A percentile compares a stretch with the other conserved stretches of the same genome.
These are phyloP conservation scores for Ascocoryne sarcoides DNA, from an alignment of 2,329 filamentous ascomycete genomes.

Conservation along the genomic window DNA sequence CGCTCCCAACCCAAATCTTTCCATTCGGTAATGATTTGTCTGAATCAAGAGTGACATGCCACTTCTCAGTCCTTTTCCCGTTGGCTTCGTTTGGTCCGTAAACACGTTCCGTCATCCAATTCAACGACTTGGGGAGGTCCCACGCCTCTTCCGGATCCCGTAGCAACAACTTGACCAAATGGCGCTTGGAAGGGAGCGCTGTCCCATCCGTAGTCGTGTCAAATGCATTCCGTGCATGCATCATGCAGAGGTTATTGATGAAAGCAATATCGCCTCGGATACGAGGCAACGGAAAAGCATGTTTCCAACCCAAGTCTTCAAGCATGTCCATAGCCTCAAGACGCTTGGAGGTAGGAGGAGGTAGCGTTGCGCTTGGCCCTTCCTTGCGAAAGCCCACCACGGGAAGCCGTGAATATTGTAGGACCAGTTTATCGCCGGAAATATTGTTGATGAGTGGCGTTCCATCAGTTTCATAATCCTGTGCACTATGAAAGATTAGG, in stretches of 20 bases:
- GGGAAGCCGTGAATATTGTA: background rate
- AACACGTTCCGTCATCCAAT: too few species aligned
- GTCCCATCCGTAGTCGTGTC: too few species aligned
- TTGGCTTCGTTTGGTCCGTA: too few species aligned
- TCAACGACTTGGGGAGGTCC: too few species aligned
- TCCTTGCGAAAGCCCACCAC: background rate
- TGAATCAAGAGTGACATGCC: too few species aligned
- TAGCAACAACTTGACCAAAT: too few species aligned
- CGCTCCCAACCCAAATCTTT: too few species aligned
- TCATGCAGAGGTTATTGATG: background rate
- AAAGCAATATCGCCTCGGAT: background rate
- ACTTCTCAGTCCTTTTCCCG: too few species aligned
- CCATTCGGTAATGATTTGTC: too few species aligned
- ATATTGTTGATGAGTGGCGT: background rate
- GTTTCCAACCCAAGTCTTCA: background rate
- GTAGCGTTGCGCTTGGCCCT: background rate
- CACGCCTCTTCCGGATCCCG: too few species aligned
- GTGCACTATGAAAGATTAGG: background rate
- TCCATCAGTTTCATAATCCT: background rate
- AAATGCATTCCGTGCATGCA: background rate
- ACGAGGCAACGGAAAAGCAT: background rate
- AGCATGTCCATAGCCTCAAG: background rate
- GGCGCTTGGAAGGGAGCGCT: too few species aligned
- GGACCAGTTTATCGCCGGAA: background rate
- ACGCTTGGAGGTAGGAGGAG: background rate